These are phyloP conservation scores for Sclerotinia subarctica DNA, from an alignment of 2,329 filamentous ascomycete genomes.

Conservation along the genomic window DNA sequence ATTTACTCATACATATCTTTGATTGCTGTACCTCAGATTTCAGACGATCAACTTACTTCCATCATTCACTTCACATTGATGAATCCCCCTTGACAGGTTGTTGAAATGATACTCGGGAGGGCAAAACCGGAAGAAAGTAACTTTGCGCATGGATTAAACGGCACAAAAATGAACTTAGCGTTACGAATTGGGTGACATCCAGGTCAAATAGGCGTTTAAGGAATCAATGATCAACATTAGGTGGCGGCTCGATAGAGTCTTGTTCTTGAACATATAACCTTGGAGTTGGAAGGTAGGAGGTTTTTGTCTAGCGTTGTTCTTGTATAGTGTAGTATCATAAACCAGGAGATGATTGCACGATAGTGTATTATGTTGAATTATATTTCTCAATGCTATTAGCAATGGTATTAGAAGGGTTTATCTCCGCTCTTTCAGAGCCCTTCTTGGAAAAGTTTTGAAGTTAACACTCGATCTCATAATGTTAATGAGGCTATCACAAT, in stretches of 20 bases:
- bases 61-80: neutral
- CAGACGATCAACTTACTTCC: neutral
- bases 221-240: neutral
- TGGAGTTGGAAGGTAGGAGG: neutral
- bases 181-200: constrained; percentile 1
- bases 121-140: neutral
- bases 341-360: neutral
- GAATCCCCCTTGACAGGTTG: neutral
- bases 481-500: too few relatives aligned
- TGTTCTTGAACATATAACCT: neutral
- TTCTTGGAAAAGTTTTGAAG: neutral
- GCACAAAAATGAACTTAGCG: neutral
- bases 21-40: constrained; percentile 11
- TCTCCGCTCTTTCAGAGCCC: neutral
- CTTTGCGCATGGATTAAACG: neutral
- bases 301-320: neutral
- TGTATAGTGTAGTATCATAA: neutral
- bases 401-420: neutral
- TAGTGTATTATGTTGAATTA: neutral
- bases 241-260: neutral
- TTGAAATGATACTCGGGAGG: neutral
- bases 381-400: neutral
- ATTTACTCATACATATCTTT: constrained; percentile 32
- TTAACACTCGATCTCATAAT: neutral
- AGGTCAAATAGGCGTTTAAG: neutral